Evolutionary conservation across 2,329 filamentous ascomycete species (phyloP), one percentile per base, ranked within the genome.

Genomic region (Ophiostoma ips): DNA sequence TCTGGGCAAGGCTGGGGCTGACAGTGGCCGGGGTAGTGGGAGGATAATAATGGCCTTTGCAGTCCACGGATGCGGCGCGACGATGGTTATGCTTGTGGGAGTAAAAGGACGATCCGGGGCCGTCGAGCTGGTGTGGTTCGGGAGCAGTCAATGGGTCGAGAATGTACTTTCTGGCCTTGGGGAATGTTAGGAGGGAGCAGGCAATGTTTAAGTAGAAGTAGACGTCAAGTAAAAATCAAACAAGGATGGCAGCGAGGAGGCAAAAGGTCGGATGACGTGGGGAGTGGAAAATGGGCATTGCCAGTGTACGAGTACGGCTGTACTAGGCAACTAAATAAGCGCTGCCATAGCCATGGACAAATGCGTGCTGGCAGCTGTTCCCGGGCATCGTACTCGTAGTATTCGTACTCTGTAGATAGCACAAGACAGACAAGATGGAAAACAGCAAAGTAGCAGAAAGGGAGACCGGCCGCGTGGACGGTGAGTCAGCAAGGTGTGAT

Each of bases 141-240:
- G 79, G 80, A 19, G 73, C 81, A 58, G 71, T 79, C 54, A 87
- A 68, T 55, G 83, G 84, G 58, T 84, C 80, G 56, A 87, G 75
- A 41, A 87, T 69, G 60, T 83, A 43, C 16, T 21, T 11, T n/a
- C 30, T 30, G 40, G 40, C 40, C 12, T 43, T 24, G 16, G 30
- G 24, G n/a, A n/a, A n/a, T 31, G 21, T 24, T 43, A 13, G 7
- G 3, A n/a, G 8, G 8, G 28, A 13, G 7, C 6, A 24, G 13
- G 8, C 24, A 21, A 40, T 21, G 37, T n/a, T 40, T 9, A 40
- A 24, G 19, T 7, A 40, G 11, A 40, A 6, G 10, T n/a, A 40
- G 18, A 10, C 16, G 10, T 16, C 18, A 40, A 24, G 15, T 3
- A 21, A 19, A 1, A 40, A 21, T 40, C 5, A 16, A 3, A 41